Evolutionary conservation across 1,284 basidiomycete genomes (phyloP).

Genomic region (Grifola frondosa): DNA sequence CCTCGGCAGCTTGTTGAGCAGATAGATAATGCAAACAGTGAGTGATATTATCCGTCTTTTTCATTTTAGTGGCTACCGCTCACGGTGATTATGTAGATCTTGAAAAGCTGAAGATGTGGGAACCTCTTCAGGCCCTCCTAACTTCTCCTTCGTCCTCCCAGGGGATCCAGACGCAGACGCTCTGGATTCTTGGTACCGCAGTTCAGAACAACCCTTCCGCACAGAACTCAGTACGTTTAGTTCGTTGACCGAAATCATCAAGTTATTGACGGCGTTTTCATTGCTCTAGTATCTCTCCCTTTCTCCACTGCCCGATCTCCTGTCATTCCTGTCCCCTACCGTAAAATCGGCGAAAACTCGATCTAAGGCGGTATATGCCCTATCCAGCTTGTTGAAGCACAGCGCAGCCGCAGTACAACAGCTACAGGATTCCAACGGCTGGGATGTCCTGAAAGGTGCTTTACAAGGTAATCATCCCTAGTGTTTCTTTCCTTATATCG

Average conservation of each 20-base stretch:
- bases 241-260: neutral
- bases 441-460: constrained; percentile 61
- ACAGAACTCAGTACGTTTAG: constrained; percentile 72
- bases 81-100: constrained; percentile 57
- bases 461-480: constrained; percentile 53
- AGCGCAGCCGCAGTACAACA: constrained; percentile 65
- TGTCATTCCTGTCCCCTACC: constrained; percentile 62
- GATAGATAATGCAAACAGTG: constrained; percentile 95
- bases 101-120: constrained; percentile 84
- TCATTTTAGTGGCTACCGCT: constrained; percentile 2
- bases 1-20: constrained; percentile 87
- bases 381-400: constrained; percentile 87
- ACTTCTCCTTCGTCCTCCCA: constrained; percentile 53
- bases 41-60: constrained; percentile 17
- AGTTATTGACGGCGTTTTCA: neutral
- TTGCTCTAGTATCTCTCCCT: constrained; percentile 65
- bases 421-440: constrained; percentile 65
- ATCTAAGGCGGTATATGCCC: constrained; percentile 84
- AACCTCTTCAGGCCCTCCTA: constrained; percentile 72
- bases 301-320: constrained; percentile 66
- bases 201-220: constrained; percentile 94
- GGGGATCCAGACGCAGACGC: constrained; percentile 68
- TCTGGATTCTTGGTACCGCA: constrained; percentile 95
- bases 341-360: constrained; percentile 52
- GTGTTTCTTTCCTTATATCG: constrained; percentile 6